Base-by-base conservation (phyloP, 1,139 yeast species). In the Geotrichum cucujoidarum region DNA sequence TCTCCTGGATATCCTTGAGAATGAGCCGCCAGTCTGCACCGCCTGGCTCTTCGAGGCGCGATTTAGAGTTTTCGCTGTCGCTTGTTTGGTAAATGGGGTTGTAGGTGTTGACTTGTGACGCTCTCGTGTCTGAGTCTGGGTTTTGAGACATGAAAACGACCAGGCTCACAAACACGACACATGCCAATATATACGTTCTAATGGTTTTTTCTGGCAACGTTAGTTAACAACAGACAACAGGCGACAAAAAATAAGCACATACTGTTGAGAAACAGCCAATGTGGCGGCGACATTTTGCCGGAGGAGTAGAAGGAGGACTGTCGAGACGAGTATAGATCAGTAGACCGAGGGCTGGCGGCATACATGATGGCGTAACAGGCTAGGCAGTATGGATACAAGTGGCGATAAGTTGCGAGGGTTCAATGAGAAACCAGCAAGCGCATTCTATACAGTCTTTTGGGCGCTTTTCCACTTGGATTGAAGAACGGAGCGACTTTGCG, bases 11-110 rank as follows among this genome's bases (percentile, higher is more conserved):
- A 25, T 46, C 49, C 31, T 34, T 43, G n/a, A 49, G 33, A 24
- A 49, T 46, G 17, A 39, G 32, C 8, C 50, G 40, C 52, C 52
- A 49, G 45, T 49, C 52, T 2, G 52, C 52, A 2, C 52, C 48
- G 8, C 48, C 49, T 6, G 52, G 52, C 31, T 45, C 32, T 2
- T 24, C 32, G 13, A 18, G 30, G 29, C 30, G 18, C 18, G 34
- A 33, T 10, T 18, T 17, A n/a, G 16, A n/a, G n/a, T 21, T 20
- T 14, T 20, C 41, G 34, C 41, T 34, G 5, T 24, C 10, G 24
- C 29, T 20, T 16, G 29, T 18, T 13, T 35, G 24, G 30, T 30
- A 25, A 17, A 38, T 21, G 21, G 18, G 30, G n/a, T 21, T 32
- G 11, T 38, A 30, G 16, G 21, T 16, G 20, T 34, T 25, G 16